A percentile compares a stretch with the other conserved stretches of the same genome.
These are phyloP conservation scores for Magnolia officinalis DNA, from an alignment of 164 flowering plant genomes.

Conservation along the genomic window DNA sequence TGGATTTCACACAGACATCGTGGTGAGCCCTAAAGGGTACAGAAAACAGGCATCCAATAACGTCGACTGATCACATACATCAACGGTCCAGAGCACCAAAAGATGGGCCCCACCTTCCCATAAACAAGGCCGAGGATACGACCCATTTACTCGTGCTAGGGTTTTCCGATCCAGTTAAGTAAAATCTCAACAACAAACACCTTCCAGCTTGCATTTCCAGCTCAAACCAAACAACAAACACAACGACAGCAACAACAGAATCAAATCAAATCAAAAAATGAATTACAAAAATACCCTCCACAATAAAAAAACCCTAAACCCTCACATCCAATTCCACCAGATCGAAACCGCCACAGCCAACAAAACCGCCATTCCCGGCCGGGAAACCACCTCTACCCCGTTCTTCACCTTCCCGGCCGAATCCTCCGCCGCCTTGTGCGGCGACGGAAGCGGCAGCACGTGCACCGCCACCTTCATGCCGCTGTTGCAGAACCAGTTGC, in stretches of 20 bases:
- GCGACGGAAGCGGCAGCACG: conserved; percentile 9
- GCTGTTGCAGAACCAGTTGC: conserved; percentile 8
- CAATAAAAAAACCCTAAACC: background rate
- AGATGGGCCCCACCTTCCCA: no score
- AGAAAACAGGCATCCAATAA: no score
- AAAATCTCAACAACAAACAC: background rate
- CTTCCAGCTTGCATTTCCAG: background rate
- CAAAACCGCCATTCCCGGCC: background rate
- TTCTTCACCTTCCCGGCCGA: background rate
- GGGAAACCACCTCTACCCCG: background rate
- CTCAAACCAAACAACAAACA: background rate
- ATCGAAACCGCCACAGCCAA: background rate
- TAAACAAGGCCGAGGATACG: no score
- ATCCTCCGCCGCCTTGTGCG: conserved; percentile 8
- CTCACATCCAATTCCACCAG: background rate
- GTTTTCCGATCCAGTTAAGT: no score
- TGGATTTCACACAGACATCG: no score
- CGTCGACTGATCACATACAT: no score
- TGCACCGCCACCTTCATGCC: conserved; percentile 22
- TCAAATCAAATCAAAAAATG: background rate
- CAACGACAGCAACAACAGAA: background rate
- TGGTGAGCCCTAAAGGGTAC: no score
- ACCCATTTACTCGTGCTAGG: no score
- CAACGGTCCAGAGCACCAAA: no score
- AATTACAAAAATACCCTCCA: background rate